Evolutionary conservation across 805 yeast species (phyloP), one percentile per base, ranked within the genome.

Genomic region (Vanderwaltozyma yarrowii): DNA sequence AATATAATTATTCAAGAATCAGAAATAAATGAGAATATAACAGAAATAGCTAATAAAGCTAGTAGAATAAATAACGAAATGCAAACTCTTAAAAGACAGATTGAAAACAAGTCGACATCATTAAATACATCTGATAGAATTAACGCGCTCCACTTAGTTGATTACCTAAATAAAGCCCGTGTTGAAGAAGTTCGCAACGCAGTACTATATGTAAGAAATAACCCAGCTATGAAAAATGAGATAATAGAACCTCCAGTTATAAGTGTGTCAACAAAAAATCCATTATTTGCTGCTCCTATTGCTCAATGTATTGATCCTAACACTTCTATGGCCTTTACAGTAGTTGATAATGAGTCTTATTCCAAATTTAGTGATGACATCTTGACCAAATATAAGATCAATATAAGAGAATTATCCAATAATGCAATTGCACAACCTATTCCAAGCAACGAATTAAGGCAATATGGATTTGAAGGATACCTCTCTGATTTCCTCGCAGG

Each of bases 401-500:
- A 84, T 11, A 66, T 79, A 36, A 74, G 86, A 68, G 71, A 76
- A 42, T 23, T 65, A 4, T 45, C 56, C 18, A 35, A 46, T 5
- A 36, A 29, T 5, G 17, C 35, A 37, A 44, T 39, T 33, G 33
- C 39, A 29, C 62, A 50, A 27, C 56, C 49, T 21, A 41, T 54
- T 19, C 37, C 65, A 37, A 43, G 40, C 2, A 64, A 64, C 8
- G 52, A 67, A 34, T 47, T 86, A 2, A 50, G 45, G 21, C 26
- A 40, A 0, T 57, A 65, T 17, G 95, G 95, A 0, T 87, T 92
- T 56, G 95, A 83, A 39, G 92, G 95, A 1, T 84, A 74, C 50
- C 47, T 87, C 19, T 58, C 71, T 2, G 96, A 92, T 49, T 74
- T 74, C 44, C 51, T 89, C 2, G 58, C 61, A 2, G 97, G 95